Evolutionary conservation across 1,139 yeast species (phyloP), one percentile per base, ranked within the genome.

Genomic region (Martiniozyma asiatica): DNA sequence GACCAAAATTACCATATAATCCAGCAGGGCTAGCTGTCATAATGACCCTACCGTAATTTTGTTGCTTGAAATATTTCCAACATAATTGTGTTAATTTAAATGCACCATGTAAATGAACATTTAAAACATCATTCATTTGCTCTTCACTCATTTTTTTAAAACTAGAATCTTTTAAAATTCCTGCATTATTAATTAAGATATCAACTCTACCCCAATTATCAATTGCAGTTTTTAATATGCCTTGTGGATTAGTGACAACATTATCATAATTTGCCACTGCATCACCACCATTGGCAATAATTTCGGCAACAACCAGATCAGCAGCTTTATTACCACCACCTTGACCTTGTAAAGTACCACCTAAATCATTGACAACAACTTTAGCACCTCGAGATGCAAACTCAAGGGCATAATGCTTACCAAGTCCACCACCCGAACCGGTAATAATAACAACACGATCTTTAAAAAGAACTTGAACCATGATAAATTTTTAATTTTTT

Each of bases 11-110:
- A 43, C 98, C 98, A 54, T 80, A 89, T 43, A 89, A 65, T 22
- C 97, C 97, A 29, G 97, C 97, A 17, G 97, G 96, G 6, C 96
- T 85, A 26, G 94, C 75, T 14, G 97, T 87, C 65, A 84, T 87
- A 48, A 89, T 60, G 46, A 89, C 68, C 48, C 97, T 68, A 42
- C 98, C 98, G 51, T 63, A 89, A 40, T 71, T 69, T 58, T 89
- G 97, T 47, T 80, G 62, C 51, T 73, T 73, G 63, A 89, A 72
- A 53, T 79, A 65, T 15, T 93, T 89, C 97, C 97, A 89, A 27
- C 95, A 95, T 20, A 94, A 92, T 47, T 69, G 68, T 32, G 95
- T 76, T 33, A 82, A 75, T 59, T 74, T 77, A 61, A 67, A 87
- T 14, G 95, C 82, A 48, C 96, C 97, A 46, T 73, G 78, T 36